Evolutionary conservation across 768 basidiomycete species (phyloP).

Genomic region (Tricholoma bakamatsutake): DNA sequence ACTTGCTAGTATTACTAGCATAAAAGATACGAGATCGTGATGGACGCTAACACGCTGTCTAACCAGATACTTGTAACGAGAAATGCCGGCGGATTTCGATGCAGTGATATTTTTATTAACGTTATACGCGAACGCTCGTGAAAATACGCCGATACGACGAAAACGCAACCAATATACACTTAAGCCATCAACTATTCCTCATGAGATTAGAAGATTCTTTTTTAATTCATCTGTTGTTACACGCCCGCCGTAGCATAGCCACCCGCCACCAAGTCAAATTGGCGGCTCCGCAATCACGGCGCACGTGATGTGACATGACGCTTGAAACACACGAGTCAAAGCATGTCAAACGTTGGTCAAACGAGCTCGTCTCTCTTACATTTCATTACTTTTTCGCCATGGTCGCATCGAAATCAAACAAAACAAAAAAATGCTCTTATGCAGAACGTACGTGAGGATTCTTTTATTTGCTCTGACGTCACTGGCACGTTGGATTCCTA

Average conservation of each 20-base stretch:
- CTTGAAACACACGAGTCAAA: background rate
- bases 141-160: too few species aligned
- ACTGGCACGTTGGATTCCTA: background rate
- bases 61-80: too few species aligned
- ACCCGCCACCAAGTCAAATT: background rate
- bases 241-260: background rate
- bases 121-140: too few species aligned
- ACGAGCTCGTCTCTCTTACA: background rate
- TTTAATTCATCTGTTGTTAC: too few species aligned
- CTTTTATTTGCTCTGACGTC: background rate
- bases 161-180: too few species aligned
- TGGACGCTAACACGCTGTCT: too few species aligned
- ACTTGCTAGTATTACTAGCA: too few species aligned
- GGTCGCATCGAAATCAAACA: constrained; percentile 25
- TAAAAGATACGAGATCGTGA: too few species aligned
- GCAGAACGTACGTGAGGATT: constrained; percentile 32
- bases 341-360: background rate
- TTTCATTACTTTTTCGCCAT: constrained; percentile 10
- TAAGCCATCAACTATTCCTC: too few species aligned
- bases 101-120: too few species aligned
- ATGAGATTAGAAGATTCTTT: too few species aligned
- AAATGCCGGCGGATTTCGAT: too few species aligned
- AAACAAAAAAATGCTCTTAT: constrained; percentile 30
- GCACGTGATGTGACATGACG: constrained; percentile 1
- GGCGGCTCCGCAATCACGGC: background rate